Evolutionary conservation across 2,329 filamentous ascomycete genomes (phyloP), one percentile per base, ranked within the genome.

Genomic region (Capronia epimyces): DNA sequence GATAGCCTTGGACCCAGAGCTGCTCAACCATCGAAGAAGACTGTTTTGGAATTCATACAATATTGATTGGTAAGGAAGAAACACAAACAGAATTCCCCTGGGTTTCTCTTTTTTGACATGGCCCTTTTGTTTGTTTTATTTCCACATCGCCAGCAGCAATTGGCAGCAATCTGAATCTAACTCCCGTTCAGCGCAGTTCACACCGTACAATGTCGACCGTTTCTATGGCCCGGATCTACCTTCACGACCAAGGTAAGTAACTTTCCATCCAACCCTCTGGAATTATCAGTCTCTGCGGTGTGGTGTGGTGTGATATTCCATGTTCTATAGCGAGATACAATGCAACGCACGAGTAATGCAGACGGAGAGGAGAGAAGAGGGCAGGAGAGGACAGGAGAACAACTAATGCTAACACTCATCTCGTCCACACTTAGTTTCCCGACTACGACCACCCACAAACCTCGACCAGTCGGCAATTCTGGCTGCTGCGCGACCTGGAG

Each of bases 41-140:
- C 16, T 53, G 15, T 50, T 53, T 25, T 53, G 51, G 51, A 49
- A 53, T 43, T 29, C 51, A 22, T 53, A 46, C 27, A 41, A 41
- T 20, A 50, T 53, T 43, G 51, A 53, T 40, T 40, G 31, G 31
- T 34, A 34, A 29, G 12, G 13, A n/a, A n/a, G n/a, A n/a, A n/a
- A n/a, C n/a, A n/a, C n/a, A n/a, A n/a, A n/a, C n/a, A n/a, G n/a
- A n/a, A n/a, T n/a, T 31, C 27, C 27, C 27, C 27, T 31, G 27
- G 27, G 7, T 31, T 7, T 31, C 13, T 8, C 27, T 31, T 13
- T 31, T 8, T 31, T 31, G 27, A 31, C 27, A 13, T 7, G 27
- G 9, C 25, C 20, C n/a, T n/a, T n/a, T n/a, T n/a, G n/a, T n/a
- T n/a, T n/a, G n/a, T n/a, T n/a, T n/a, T n/a, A n/a, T n/a, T n/a